Evolutionary conservation across 768 basidiomycete genomes (phyloP).

Genomic region (Pulveroboletus sp.): DNA sequence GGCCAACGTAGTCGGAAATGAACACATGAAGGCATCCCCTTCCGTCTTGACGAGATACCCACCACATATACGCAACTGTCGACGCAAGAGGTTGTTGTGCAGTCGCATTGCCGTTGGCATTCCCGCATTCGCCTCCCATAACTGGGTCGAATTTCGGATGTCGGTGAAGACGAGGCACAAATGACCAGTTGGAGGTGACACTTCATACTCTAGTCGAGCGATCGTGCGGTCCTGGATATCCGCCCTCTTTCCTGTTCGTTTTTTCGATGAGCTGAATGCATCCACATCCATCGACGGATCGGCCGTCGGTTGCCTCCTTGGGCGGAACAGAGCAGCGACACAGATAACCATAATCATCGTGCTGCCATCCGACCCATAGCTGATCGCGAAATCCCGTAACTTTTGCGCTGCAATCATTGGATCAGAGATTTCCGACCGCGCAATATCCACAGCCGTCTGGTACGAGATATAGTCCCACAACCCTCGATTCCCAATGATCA

Average conservation of each 20-base stretch:
- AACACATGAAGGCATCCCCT: conserved; percentile 98
- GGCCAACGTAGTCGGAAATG: conserved; percentile 83
- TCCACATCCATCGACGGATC: conserved; percentile 37
- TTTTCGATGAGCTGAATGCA: conserved; percentile 25
- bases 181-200: conserved; percentile 80
- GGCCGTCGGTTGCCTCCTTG: conserved; percentile 38
- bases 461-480: conserved; percentile 93
- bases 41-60: conserved; percentile 99
- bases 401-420: conserved; percentile 95
- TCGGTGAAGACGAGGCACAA: conserved; percentile 96
- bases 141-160: conserved; percentile 91
- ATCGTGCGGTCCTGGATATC: conserved; percentile 55
- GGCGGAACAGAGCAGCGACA: conserved; percentile 71
- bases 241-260: conserved; percentile 38
- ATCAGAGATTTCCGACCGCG: conserved; percentile 60
- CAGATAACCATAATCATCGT: conserved; percentile 98
- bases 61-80: conserved; percentile 82
- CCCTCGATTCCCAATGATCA: conserved; percentile 90
- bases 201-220: conserved; percentile 66
- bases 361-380: conserved; percentile 89
- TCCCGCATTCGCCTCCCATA: conserved; percentile 94
- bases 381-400: conserved; percentile 92
- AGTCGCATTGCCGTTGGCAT: conserved; percentile 92
- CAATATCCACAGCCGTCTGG: conserved; percentile 96
- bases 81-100: conserved; percentile 83